Percentiles rank a stretch among this genome's conserved stretches.
Evolutionary conservation across 2,329 filamentous ascomycete species (phyloP).

Genomic region (Polytolypa hystricis): DNA sequence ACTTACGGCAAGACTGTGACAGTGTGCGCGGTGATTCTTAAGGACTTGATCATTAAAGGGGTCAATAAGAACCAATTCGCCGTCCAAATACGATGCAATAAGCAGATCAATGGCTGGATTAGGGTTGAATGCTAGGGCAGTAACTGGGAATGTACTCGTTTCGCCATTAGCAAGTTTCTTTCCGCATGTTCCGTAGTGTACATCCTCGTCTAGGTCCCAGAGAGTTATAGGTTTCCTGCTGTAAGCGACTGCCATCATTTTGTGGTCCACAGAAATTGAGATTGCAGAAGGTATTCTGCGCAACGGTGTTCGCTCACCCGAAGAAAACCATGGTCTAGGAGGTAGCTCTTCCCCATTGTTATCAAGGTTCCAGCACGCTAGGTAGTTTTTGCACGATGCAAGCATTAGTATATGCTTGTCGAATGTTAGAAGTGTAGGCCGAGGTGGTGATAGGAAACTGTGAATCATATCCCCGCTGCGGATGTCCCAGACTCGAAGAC

Average conservation of each 20-base stretch:
- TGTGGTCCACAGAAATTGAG: conserved; percentile 19
- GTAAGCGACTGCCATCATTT: conserved; percentile 26
- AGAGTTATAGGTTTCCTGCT: conserved; percentile 21
- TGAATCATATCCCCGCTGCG: conserved; percentile 17
- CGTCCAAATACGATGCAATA: conserved; percentile 22
- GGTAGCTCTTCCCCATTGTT: conserved; percentile 12
- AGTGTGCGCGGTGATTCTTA: conserved; percentile 18
- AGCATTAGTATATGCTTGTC: conserved; percentile 18
- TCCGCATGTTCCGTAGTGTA: conserved; percentile 24
- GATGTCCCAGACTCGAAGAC: conserved; percentile 23
- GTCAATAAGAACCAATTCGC: conserved; percentile 24
- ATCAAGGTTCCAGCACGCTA: conserved; percentile 20
- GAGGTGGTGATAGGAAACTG: conserved; percentile 12
- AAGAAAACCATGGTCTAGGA: conserved; percentile 16
- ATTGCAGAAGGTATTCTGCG: conserved; percentile 15
- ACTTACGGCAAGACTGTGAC: conserved; percentile 22
- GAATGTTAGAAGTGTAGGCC: conserved; percentile 18
- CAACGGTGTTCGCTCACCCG: conserved; percentile 5
- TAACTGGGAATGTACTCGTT: conserved; percentile 20
- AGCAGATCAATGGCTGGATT: conserved; percentile 22
- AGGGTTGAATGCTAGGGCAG: conserved; percentile 25
- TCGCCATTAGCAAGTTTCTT: conserved; percentile 22
- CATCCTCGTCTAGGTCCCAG: conserved; percentile 26
- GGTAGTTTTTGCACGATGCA: conserved; percentile 18
- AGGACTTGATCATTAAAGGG: conserved; percentile 18